Percentiles rank a stretch among this genome's conserved stretches.
Evolutionary conservation across 2,329 filamentous ascomycete species (phyloP).

Genomic region (Sordariomycetes sp.): DNA sequence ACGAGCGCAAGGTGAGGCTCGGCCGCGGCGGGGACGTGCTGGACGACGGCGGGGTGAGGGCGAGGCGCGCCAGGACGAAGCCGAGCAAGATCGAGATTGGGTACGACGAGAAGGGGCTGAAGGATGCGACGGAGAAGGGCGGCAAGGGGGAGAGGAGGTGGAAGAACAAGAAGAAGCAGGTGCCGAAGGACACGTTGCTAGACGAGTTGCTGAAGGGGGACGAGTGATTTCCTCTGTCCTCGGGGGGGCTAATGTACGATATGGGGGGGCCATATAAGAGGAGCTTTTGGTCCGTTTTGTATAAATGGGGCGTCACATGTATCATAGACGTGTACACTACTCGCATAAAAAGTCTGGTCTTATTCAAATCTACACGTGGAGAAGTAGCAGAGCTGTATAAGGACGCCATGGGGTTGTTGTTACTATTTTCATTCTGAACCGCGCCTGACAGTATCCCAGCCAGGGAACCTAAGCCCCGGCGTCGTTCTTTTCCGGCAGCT

Average conservation of each 20-base stretch:
- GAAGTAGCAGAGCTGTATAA: not conserved
- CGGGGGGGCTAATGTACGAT: not conserved
- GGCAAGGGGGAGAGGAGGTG: conserved; percentile 5
- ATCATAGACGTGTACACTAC: not conserved
- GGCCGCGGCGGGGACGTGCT: conserved; percentile 32
- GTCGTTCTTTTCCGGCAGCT: conserved; percentile 5
- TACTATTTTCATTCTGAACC: not conserved
- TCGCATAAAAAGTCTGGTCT: conserved; percentile 4
- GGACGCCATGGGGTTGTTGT: not conserved
- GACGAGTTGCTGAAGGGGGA: conserved; percentile 4
- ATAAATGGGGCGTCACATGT: not conserved
- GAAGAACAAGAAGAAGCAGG: conserved; percentile 5
- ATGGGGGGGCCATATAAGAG: not conserved
- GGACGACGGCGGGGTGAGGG: conserved; percentile 35
- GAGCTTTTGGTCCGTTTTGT: not conserved
- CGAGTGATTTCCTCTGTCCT: no score
- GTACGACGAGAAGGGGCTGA: conserved; percentile 14
- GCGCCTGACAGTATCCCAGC: not conserved
- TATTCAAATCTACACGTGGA: conserved; percentile 23
- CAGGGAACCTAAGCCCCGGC: not conserved
- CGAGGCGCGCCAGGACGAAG: conserved; percentile 19
- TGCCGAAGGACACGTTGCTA: conserved; percentile 4
- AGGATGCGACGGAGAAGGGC: conserved; percentile 12
- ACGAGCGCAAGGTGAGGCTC: conserved; percentile 47
- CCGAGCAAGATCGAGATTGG: conserved; percentile 20